A percentile compares a stretch with the other conserved stretches of the same genome.
phyloP scores from a whole-genome alignment of 2,329 filamentous ascomycete genomes.

The Incumbomyces lentus region DNA sequence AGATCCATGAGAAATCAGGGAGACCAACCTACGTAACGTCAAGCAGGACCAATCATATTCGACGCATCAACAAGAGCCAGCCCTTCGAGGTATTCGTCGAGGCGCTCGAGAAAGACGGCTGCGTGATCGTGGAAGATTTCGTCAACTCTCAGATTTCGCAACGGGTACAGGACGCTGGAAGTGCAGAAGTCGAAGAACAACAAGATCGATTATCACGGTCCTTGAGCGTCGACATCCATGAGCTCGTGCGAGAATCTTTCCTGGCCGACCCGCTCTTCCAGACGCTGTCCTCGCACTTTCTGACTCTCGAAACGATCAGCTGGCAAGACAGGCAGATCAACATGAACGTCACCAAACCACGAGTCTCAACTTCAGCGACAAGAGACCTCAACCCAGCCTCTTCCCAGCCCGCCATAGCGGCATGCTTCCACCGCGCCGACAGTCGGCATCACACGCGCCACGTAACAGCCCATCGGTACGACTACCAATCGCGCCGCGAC shows the following conservation, averaged over 20 bases:
- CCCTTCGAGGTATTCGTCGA: constrained; percentile 23
- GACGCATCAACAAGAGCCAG: background rate
- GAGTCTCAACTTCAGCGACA: constrained; percentile 30
- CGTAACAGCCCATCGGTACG: constrained; percentile 17
- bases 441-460: constrained; percentile 32
- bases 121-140: constrained; percentile 27
- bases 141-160: constrained; percentile 22
- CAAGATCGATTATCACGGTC: constrained; percentile 7
- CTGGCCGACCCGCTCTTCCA: constrained; percentile 27
- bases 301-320: constrained; percentile 26
- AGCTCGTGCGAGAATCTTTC: constrained; percentile 29
- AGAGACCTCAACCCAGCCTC: constrained; percentile 28
- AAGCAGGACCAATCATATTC: background rate
- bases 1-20: background rate
- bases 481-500: constrained; percentile 22
- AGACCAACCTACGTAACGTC: background rate
- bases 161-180: constrained; percentile 21
- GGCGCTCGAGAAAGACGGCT: constrained; percentile 26
- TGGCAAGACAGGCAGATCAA: constrained; percentile 26
- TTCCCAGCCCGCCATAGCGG: constrained; percentile 10
- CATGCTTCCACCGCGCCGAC: constrained; percentile 31
- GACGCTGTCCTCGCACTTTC: constrained; percentile 27
- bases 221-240: constrained; percentile 19
- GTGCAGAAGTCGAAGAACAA: constrained; percentile 23
- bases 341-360: constrained; percentile 26